Conservation (phyloP, 805 yeast genomes). For the Saccharomycopsis microspora region DNA sequence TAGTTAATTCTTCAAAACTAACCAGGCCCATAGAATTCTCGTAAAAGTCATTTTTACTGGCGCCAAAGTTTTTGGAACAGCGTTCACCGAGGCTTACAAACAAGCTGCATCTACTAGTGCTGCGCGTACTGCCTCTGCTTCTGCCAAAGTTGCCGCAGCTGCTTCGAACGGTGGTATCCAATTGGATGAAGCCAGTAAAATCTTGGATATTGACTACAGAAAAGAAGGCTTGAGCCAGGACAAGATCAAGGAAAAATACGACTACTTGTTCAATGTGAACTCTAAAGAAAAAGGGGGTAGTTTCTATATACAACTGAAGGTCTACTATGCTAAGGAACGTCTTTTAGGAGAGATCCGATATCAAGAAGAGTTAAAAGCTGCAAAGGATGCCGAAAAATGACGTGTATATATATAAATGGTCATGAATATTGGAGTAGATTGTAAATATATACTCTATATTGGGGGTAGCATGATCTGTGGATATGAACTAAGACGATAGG, state of each 20-base stretch:
- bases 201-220: slow-evolving; percentile 62
- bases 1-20: too few relatives aligned
- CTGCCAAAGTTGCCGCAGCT: slow-evolving; percentile 30
- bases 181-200: slow-evolving; percentile 84
- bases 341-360: slow-evolving; percentile 66
- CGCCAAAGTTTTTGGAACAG: slow-evolving; percentile 90
- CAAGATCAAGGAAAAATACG: slow-evolving; percentile 58
- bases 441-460: too few relatives aligned
- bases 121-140: slow-evolving; percentile 44
- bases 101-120: slow-evolving; percentile 95
- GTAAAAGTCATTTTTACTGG: slow-evolving; percentile 90
- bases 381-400: slow-evolving; percentile 16
- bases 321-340: slow-evolving; percentile 89
- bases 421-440: too few relatives aligned
- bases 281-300: slow-evolving; percentile 94
- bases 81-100: slow-evolving; percentile 92
- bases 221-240: slow-evolving; percentile 41
- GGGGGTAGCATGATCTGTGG: too few relatives aligned
- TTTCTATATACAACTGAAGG: slow-evolving; percentile 86
- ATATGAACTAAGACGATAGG: too few relatives aligned
- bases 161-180: slow-evolving; percentile 67
- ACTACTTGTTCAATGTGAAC: slow-evolving; percentile 77
- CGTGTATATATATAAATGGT: too few relatives aligned
- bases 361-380: slow-evolving; percentile 31
- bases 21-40: slow-evolving; percentile 78